phyloP scores from a whole-genome alignment of 2,329 filamentous ascomycete genomes.

The Venturia aucupariae region DNA sequence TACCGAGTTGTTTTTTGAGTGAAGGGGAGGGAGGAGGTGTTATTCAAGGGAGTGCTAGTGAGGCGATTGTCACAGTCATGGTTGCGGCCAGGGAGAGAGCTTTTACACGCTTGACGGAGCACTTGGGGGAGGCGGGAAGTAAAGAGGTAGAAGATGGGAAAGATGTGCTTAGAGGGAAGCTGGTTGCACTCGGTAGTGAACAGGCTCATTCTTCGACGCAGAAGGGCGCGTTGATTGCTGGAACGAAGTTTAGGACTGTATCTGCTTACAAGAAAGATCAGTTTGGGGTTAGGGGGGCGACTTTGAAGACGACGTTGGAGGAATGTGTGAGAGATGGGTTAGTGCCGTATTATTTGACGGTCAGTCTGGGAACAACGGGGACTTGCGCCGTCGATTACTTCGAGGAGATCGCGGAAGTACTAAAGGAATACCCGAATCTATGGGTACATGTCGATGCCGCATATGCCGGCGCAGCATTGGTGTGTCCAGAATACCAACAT shows the following conservation, averaged over 20 bases:
- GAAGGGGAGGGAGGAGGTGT: slow-evolving; percentile 75
- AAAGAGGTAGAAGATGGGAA: slow-evolving; percentile 54
- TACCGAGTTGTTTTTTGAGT: slow-evolving; percentile 67
- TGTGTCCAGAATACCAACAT: slow-evolving; percentile 71
- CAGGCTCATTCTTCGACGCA: slow-evolving; percentile 76
- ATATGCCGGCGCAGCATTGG: slow-evolving; percentile 77
- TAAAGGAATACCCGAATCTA: slow-evolving; percentile 48
- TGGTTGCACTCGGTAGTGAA: slow-evolving; percentile 74
- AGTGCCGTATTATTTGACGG: slow-evolving; percentile 78
- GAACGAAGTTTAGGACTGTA: slow-evolving; percentile 69
- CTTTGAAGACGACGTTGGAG: slow-evolving; percentile 53
- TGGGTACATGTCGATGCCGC: slow-evolving; percentile 95
- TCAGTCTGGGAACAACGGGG: slow-evolving; percentile 76
- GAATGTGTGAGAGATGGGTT: slow-evolving; percentile 59
- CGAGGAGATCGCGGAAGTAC: slow-evolving; percentile 52
- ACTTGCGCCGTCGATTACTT: slow-evolving; percentile 85
- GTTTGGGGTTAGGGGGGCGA: slow-evolving; percentile 60
- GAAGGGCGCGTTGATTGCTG: slow-evolving; percentile 79
- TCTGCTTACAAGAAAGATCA: slow-evolving; percentile 52
- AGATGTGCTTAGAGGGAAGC: slow-evolving; percentile 54
- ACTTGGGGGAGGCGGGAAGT: slow-evolving; percentile 37
- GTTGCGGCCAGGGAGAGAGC: slow-evolving; percentile 72
- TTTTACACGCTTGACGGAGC: background rate
- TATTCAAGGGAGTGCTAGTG: slow-evolving; percentile 86
- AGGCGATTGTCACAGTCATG: slow-evolving; percentile 78